These are phyloP conservation scores for Lichtheimia ramosa DNA, from an alignment of 371 early-diverging fungal species.

Conservation along the genomic window DNA sequence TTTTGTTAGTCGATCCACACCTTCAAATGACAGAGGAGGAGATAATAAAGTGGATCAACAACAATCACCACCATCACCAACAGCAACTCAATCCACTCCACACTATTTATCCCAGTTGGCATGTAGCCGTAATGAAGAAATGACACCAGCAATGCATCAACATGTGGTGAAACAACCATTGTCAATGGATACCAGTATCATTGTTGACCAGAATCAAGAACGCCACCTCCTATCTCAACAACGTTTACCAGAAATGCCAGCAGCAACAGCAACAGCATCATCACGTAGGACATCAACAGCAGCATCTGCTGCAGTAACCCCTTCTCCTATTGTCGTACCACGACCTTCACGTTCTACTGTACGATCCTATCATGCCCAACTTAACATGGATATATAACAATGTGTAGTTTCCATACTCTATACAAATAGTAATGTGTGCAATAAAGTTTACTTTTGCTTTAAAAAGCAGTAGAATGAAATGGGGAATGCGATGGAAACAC, in stretches of 20 bases:
- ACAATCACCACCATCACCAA: too few species aligned
- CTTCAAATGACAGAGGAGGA: background rate
- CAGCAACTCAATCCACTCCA: too few species aligned
- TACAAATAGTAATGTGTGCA: background rate
- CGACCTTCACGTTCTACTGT: slow-evolving; percentile 6
- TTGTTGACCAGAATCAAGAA: too few species aligned
- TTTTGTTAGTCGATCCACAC: background rate
- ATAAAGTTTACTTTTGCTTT: background rate
- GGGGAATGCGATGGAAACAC: too few species aligned
- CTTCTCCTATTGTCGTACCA: background rate
- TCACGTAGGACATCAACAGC: background rate
- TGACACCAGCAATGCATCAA: too few species aligned
- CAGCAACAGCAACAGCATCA: background rate
- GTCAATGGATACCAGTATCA: too few species aligned
- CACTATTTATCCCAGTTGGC: too few species aligned
- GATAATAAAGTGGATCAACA: background rate
- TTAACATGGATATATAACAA: slow-evolving; percentile 1
- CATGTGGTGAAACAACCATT: too few species aligned
- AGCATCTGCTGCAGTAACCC: background rate
- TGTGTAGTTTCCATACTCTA: slow-evolving; percentile 3
- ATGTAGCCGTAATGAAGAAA: too few species aligned
- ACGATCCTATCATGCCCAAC: slow-evolving; percentile 13
- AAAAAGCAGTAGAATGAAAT: background rate
- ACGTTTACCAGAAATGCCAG: background rate
- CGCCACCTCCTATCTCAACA: too few species aligned